These are phyloP conservation scores for Aspergillus panamensis DNA, from an alignment of 495 filamentous ascomycete species.

Conservation along the genomic window DNA sequence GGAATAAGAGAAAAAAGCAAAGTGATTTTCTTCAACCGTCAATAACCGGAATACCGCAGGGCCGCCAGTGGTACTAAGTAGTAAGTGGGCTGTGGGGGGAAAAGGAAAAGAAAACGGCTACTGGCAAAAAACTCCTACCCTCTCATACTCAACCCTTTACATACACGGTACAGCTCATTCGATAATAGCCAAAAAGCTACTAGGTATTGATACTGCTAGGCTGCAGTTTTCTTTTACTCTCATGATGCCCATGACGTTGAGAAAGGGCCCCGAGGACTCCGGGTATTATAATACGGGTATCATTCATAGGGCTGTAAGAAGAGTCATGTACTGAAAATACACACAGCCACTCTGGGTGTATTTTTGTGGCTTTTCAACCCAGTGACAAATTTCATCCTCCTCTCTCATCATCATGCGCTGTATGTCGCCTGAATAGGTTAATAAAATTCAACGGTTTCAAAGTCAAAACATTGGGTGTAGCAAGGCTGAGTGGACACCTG, in stretches of 20 bases:
- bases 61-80: too few relatives aligned
- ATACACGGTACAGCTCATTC: background rate
- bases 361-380: background rate
- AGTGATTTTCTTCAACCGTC: background rate
- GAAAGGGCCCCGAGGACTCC: background rate
- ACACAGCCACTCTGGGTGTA: background rate
- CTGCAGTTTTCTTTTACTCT: background rate
- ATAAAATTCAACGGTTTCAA: background rate
- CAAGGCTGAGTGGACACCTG: too few relatives aligned
- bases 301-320: slow-evolving; percentile 15
- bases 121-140: background rate
- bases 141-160: background rate
- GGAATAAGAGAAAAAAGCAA: too few relatives aligned
- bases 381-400: background rate
- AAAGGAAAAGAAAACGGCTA: background rate
- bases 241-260: background rate
- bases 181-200: background rate
- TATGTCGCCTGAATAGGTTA: background rate
- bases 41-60: background rate
- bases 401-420: background rate
- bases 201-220: background rate
- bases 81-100: background rate
- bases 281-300: slow-evolving; percentile 7
- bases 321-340: slow-evolving; percentile 12
- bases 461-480: too few relatives aligned